phyloP scores from a whole-genome alignment of 2,329 filamentous ascomycete species.

The Xylariaceae sp. region DNA sequence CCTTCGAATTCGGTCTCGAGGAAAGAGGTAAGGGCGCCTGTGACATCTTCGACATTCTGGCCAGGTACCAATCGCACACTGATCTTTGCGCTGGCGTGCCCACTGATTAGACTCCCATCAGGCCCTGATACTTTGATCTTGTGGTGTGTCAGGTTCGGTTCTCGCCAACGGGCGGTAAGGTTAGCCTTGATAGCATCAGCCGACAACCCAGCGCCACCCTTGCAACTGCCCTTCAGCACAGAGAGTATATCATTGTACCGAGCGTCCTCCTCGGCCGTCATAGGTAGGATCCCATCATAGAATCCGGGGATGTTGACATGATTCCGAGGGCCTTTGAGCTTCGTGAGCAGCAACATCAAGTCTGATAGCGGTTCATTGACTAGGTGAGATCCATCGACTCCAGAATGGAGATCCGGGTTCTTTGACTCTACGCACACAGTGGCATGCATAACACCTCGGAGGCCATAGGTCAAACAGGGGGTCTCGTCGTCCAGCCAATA shows the following conservation, averaged over 20 bases:
- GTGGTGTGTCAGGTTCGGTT: slow-evolving; percentile 91
- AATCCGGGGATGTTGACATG: slow-evolving; percentile 82
- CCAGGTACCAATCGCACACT: slow-evolving; percentile 91
- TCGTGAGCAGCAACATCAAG: slow-evolving; percentile 76
- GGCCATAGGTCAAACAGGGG: slow-evolving; percentile 89
- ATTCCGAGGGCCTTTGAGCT: slow-evolving; percentile 76
- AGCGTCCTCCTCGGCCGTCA: slow-evolving; percentile 71
- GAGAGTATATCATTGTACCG: slow-evolving; percentile 81
- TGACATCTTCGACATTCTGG: slow-evolving; percentile 79
- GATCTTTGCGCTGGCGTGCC: slow-evolving; percentile 80
- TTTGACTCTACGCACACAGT: slow-evolving; percentile 83
- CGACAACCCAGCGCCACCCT: slow-evolving; percentile 44
- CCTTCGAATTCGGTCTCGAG: slow-evolving; percentile 66
- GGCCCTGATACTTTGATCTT: slow-evolving; percentile 89
- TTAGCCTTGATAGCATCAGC: slow-evolving; percentile 72
- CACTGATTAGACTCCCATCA: slow-evolving; percentile 87
- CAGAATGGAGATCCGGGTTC: slow-evolving; percentile 86
- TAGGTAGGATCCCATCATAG: slow-evolving; percentile 75
- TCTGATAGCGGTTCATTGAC: slow-evolving; percentile 91
- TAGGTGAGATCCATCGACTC: slow-evolving; percentile 90
- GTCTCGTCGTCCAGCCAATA: slow-evolving; percentile 98
- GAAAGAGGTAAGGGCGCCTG: slow-evolving; percentile 62
- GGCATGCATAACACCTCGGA: slow-evolving; percentile 89
- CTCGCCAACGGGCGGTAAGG: slow-evolving; percentile 90
- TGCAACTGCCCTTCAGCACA: slow-evolving; percentile 69